phyloP scores from a whole-genome alignment of 495 filamentous ascomycete genomes.

The Astrocystis sublimbata region DNA sequence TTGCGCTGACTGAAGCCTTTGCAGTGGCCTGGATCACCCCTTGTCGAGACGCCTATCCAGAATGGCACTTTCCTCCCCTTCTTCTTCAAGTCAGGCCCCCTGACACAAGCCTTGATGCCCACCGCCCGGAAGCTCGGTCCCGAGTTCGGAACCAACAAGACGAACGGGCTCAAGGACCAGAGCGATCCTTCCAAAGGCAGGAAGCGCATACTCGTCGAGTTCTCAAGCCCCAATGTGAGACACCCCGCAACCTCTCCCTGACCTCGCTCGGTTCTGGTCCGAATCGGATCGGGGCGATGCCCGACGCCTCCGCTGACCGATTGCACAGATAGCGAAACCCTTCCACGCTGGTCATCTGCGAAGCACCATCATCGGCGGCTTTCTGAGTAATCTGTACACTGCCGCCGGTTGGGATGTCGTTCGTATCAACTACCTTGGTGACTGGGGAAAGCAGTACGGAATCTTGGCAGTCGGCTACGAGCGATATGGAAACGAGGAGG shows the following conservation, averaged over 20 bases:
- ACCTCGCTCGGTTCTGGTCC: background rate
- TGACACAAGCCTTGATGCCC: constrained; percentile 62
- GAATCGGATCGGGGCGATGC: background rate
- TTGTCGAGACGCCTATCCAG: constrained; percentile 64
- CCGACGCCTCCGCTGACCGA: background rate
- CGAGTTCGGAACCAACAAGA: constrained; percentile 66
- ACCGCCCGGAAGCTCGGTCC: constrained; percentile 61
- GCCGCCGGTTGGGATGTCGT: constrained; percentile 62
- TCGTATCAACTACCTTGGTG: constrained; percentile 66
- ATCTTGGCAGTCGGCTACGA: constrained; percentile 61
- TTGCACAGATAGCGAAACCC: constrained; percentile 57
- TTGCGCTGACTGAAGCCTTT: background rate
- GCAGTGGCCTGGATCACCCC: constrained; percentile 73
- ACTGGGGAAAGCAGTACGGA: constrained; percentile 70
- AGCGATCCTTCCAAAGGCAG: constrained; percentile 67
- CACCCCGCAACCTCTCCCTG: background rate
- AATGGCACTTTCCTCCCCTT: constrained; percentile 75
- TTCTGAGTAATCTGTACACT: constrained; percentile 61
- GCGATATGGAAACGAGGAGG: constrained; percentile 60
- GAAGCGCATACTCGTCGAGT: constrained; percentile 59
- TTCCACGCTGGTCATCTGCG: constrained; percentile 70
- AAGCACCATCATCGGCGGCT: constrained; percentile 67
- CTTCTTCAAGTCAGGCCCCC: constrained; percentile 66
- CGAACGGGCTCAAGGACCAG: constrained; percentile 66
- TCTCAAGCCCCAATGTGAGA: constrained; percentile 40